Evolutionary conservation across 2,329 filamentous ascomycete genomes (phyloP).

Genomic region (Dothidotthia symphoricarpi): DNA sequence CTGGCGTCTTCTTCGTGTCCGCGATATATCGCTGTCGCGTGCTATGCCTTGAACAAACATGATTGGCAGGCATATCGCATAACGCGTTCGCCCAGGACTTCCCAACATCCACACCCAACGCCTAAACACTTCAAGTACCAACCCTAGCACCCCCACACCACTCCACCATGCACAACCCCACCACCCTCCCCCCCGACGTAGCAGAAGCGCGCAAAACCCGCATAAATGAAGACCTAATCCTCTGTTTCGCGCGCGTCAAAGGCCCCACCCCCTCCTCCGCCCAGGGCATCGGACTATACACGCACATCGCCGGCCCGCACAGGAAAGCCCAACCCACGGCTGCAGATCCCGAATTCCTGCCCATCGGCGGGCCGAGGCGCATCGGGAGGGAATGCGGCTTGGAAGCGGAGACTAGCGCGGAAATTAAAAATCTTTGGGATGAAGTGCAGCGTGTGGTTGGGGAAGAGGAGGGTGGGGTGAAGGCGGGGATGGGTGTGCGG

Average conservation of each 20-base stretch:
- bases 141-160: too few species aligned
- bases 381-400: neutral
- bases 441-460: neutral
- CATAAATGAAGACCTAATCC: constrained; percentile 24
- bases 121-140: too few species aligned
- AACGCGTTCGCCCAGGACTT: constrained; percentile 1
- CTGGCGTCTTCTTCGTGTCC: neutral
- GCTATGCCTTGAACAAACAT: neutral
- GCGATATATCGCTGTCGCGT: constrained; percentile 4
- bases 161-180: neutral
- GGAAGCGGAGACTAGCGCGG: constrained; percentile 9
- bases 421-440: constrained; percentile 6
- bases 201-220: constrained; percentile 10
- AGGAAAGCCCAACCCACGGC: neutral
- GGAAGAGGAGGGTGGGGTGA: neutral
- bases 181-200: constrained; percentile 11
- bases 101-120: neutral
- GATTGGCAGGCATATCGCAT: neutral
- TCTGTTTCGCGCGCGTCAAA: constrained; percentile 8
- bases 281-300: constrained; percentile 29
- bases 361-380: constrained; percentile 8
- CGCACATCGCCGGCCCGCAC: constrained; percentile 16
- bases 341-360: constrained; percentile 6
- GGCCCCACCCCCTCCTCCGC: constrained; percentile 7
- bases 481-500: neutral